These are phyloP conservation scores for Haberlea rhodopensis DNA, from an alignment of 257 asterid species.

Conservation along the genomic window DNA sequence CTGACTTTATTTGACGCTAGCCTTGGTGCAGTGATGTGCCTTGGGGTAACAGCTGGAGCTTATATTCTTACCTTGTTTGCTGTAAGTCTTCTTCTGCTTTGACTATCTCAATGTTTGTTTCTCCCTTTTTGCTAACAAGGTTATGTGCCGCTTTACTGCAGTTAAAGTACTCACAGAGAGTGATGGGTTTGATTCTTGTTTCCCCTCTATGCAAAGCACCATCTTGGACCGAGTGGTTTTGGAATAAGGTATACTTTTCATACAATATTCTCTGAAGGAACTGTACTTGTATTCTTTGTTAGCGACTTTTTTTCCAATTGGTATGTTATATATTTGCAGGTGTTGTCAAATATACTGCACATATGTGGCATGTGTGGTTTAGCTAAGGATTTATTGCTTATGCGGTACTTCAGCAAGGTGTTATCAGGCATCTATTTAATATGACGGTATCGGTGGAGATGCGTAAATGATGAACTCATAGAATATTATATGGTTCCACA, in stretches of 20 bases:
- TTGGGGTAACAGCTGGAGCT: slow-evolving; percentile 97
- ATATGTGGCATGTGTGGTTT: slow-evolving; percentile 85
- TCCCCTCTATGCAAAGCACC: slow-evolving; percentile 95
- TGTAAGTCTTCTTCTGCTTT: slow-evolving; percentile 47
- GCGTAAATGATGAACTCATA: slow-evolving; percentile 16
- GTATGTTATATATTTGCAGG: slow-evolving; percentile 47
- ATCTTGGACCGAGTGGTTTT: slow-evolving; percentile 97
- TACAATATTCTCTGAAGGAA: slow-evolving; percentile 4
- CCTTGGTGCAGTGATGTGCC: slow-evolving; percentile 89
- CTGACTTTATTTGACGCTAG: slow-evolving; percentile 39
- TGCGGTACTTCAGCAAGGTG: slow-evolving; percentile 98
- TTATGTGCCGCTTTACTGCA: slow-evolving; percentile 33
- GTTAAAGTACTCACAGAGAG: slow-evolving; percentile 72
- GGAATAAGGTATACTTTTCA: slow-evolving; percentile 69
- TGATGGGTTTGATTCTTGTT: slow-evolving; percentile 86
- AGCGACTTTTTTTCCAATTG: not conserved
- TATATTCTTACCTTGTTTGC: slow-evolving; percentile 87
- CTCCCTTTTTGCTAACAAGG: slow-evolving; percentile 19
- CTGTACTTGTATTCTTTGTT: not conserved
- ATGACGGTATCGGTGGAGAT: not conserved
- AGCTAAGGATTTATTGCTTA: slow-evolving; percentile 78
- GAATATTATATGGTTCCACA: slow-evolving; percentile 22
- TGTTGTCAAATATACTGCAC: slow-evolving; percentile 86
- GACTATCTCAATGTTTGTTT: slow-evolving; percentile 24
- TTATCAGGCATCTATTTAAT: slow-evolving; percentile 16